Evolutionary conservation across 495 filamentous ascomycete species (phyloP).

Genomic region (Penicillium cataractarum): DNA sequence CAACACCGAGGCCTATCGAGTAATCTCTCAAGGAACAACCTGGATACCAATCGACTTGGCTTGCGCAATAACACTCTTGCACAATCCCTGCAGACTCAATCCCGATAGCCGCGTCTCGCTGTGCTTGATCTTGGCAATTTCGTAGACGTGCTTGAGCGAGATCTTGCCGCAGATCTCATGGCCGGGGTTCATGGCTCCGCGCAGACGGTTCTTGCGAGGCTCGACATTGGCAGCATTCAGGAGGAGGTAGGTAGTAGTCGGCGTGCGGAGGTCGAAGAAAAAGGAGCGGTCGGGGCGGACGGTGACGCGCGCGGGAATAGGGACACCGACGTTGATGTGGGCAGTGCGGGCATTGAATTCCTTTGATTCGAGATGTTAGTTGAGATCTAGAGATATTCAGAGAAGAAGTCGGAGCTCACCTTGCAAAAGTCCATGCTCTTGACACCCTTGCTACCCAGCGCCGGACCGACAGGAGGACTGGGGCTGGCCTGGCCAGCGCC

Average conservation of each 20-base stretch:
- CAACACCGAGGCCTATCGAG: conserved; percentile 3
- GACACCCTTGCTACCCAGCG: conserved; percentile 94
- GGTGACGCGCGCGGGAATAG: conserved; percentile 86
- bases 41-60: conserved; percentile 86
- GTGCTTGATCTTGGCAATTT: conserved; percentile 97
- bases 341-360: conserved; percentile 97
- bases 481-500: conserved; percentile 96
- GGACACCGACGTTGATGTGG: conserved; percentile 80
- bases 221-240: conserved; percentile 78
- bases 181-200: conserved; percentile 78
- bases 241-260: conserved; percentile 85
- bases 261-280: conserved; percentile 90
- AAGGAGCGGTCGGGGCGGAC: conserved; percentile 94
- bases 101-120: conserved; percentile 80
- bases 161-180: conserved; percentile 78
- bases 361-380: conserved; percentile 44
- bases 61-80: conserved; percentile 82
- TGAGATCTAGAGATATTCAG: conserved; percentile 1
- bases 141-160: conserved; percentile 94
- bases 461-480: conserved; percentile 96
- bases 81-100: conserved; percentile 77
- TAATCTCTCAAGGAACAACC: conserved; percentile 64
- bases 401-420: conserved; percentile 51
- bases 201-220: conserved; percentile 75
- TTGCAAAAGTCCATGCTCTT: conserved; percentile 99